Conservation (phyloP, 2,329 filamentous ascomycete genomes). For the Corynespora cassiicola region DNA sequence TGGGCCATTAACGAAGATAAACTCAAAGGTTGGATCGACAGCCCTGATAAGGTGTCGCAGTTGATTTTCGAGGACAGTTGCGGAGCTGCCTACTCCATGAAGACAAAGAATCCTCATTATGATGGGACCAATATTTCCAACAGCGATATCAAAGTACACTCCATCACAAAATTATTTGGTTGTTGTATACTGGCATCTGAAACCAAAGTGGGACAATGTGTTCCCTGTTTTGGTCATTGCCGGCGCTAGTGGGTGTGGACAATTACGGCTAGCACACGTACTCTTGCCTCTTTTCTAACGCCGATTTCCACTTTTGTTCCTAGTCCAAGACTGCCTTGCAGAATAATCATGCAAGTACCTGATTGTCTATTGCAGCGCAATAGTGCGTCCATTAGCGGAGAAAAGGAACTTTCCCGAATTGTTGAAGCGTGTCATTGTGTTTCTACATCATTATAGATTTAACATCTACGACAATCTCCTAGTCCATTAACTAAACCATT, state of each 20-base stretch:
- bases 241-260: background rate
- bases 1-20: slow-evolving; percentile 7
- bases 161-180: background rate
- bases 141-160: background rate
- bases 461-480: no score
- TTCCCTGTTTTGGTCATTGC: background rate
- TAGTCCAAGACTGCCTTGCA: background rate
- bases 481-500: no score
- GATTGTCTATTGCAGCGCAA: background rate
- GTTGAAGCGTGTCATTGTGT: no score
- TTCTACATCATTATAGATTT: no score
- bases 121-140: background rate
- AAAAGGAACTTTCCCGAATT: background rate
- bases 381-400: background rate
- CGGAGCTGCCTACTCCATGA: slow-evolving; percentile 8
- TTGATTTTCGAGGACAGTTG: slow-evolving; percentile 6
- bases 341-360: background rate
- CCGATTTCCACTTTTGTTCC: slow-evolving; percentile 1
- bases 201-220: no score
- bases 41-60: slow-evolving; percentile 3
- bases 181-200: no score
- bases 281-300: slow-evolving; percentile 1
- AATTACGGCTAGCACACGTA: no score
- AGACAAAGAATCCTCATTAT: slow-evolving; percentile 8
- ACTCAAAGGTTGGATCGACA: slow-evolving; percentile 5